Evolutionary conservation across 345 rosid species (phyloP).

Genomic region (Pugionium cornutum): DNA sequence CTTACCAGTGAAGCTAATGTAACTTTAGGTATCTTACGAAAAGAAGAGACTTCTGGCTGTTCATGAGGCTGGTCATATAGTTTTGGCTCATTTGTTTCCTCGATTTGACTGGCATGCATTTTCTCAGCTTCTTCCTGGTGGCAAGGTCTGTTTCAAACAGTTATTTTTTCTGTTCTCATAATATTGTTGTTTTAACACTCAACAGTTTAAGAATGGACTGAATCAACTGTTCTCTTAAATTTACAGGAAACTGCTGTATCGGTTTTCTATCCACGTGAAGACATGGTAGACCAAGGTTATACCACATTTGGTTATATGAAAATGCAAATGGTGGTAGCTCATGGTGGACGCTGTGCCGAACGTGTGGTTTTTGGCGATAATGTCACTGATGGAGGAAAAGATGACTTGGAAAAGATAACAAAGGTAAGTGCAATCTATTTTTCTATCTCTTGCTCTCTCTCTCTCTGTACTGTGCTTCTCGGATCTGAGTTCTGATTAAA

Average conservation of each 20-base stretch:
- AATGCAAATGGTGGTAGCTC: slow-evolving; percentile 99
- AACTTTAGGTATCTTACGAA: slow-evolving; percentile 68
- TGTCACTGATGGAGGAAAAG: slow-evolving; percentile 90
- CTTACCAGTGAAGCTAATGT: slow-evolving; percentile 33
- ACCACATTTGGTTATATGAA: slow-evolving; percentile 97
- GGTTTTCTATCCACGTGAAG: slow-evolving; percentile 94
- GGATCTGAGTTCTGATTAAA: background rate
- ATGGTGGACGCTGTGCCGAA: slow-evolving; percentile 97
- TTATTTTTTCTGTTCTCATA: slow-evolving; percentile 2
- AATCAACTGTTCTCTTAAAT: slow-evolving; percentile 8
- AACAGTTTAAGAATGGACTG: slow-evolving; percentile 14
- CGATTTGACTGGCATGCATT: slow-evolving; percentile 98
- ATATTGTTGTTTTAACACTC: slow-evolving; percentile 1
- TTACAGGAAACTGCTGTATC: slow-evolving; percentile 91
- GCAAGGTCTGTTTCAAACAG: slow-evolving; percentile 58
- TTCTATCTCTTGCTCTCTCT: slow-evolving; percentile 23
- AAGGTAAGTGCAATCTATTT: slow-evolving; percentile 48
- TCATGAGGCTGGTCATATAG: slow-evolving; percentile 94
- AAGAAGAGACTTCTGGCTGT: slow-evolving; percentile 89
- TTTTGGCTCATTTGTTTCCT: slow-evolving; percentile 94
- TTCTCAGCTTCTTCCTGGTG: slow-evolving; percentile 98
- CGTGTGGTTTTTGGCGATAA: slow-evolving; percentile 78
- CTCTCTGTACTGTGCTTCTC: background rate
- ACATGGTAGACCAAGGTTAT: slow-evolving; percentile 93
- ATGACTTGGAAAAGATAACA: slow-evolving; percentile 90